Evolutionary conservation across 2,329 filamentous ascomycete genomes (phyloP).

Genomic region (Epichloe sp.): DNA sequence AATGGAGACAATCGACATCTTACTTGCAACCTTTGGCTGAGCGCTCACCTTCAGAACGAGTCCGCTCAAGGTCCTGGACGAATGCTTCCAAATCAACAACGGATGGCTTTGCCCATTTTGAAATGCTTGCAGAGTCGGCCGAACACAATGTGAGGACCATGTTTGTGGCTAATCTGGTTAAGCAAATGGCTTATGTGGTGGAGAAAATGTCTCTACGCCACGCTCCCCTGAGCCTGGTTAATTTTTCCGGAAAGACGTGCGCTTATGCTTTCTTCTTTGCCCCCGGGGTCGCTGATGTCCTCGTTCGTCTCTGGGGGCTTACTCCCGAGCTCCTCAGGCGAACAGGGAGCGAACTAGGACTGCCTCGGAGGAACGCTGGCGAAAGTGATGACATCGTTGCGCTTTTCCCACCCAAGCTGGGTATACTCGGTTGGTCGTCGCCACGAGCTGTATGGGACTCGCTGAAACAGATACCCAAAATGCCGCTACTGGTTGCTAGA

Average conservation of each 20-base stretch:
- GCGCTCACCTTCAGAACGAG: conserved; percentile 34
- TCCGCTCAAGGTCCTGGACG: conserved; percentile 32
- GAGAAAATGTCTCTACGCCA: conserved; percentile 77
- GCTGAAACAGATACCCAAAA: conserved; percentile 51
- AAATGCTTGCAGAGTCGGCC: conserved; percentile 49
- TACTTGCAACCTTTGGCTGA: conserved; percentile 50
- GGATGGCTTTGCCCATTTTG: conserved; percentile 51
- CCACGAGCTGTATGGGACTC: conserved; percentile 34
- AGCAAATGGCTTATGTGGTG: conserved; percentile 76
- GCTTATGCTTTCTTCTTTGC: conserved; percentile 92
- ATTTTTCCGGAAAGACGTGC: conserved; percentile 80
- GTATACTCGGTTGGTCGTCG: conserved; percentile 43
- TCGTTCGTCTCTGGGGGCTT: conserved; percentile 70
- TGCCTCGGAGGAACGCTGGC: conserved; percentile 40
- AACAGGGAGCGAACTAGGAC: conserved; percentile 54
- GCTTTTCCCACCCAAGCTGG: conserved; percentile 56
- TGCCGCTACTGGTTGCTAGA: conserved; percentile 55
- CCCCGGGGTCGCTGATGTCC: conserved; percentile 69
- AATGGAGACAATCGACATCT: conserved; percentile 68
- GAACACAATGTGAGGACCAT: conserved; percentile 82
- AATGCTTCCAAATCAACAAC: conserved; percentile 42
- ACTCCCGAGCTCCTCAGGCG: conserved; percentile 57
- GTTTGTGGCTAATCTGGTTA: conserved; percentile 68
- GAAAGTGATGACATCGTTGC: conserved; percentile 53
- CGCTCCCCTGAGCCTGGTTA: conserved; percentile 51